Percentiles rank a stretch among this genome's conserved stretches.
phyloP scores from a whole-genome alignment of 176 grass and related monocot species.

The Rhynchospora breviuscula region DNA sequence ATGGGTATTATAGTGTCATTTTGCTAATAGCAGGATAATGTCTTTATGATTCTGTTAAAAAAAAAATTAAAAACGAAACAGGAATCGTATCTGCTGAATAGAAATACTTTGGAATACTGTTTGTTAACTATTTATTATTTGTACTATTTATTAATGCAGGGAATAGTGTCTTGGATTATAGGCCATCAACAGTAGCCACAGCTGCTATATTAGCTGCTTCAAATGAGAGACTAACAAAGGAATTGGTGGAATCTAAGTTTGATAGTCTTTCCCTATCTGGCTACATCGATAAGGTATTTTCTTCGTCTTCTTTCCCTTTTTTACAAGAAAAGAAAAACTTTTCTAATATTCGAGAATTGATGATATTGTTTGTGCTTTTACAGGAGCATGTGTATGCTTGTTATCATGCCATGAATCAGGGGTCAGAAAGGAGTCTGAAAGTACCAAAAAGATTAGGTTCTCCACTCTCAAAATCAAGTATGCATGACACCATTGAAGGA shows the following conservation, averaged over 20 bases:
- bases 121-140: background rate
- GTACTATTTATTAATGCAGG: slow-evolving; percentile 30
- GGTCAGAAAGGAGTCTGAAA: slow-evolving; percentile 51
- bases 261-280: slow-evolving; percentile 39
- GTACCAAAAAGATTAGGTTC: slow-evolving; percentile 43
- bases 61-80: background rate
- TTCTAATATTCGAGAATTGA: slow-evolving; percentile 10
- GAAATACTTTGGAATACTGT: background rate
- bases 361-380: slow-evolving; percentile 30
- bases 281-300: slow-evolving; percentile 49
- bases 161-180: slow-evolving; percentile 52
- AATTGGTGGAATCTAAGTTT: slow-evolving; percentile 50
- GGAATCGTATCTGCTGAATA: too few relatives aligned
- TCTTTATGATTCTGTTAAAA: slow-evolving; percentile 13
- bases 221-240: slow-evolving; percentile 43
- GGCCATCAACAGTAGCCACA: slow-evolving; percentile 60
- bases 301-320: slow-evolving; percentile 5
- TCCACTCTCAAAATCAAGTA: slow-evolving; percentile 34
- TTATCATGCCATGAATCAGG: slow-evolving; percentile 51
- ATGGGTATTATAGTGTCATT: background rate
- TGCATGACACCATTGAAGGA: slow-evolving; percentile 54
- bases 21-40: background rate
- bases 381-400: slow-evolving; percentile 67
- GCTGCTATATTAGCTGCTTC: slow-evolving; percentile 68
- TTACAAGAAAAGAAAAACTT: background rate